Percentiles rank a stretch among this genome's conserved stretches.
phyloP scores from a whole-genome alignment of 2,329 filamentous ascomycete genomes.

The Ophiosphaerella narmari region DNA sequence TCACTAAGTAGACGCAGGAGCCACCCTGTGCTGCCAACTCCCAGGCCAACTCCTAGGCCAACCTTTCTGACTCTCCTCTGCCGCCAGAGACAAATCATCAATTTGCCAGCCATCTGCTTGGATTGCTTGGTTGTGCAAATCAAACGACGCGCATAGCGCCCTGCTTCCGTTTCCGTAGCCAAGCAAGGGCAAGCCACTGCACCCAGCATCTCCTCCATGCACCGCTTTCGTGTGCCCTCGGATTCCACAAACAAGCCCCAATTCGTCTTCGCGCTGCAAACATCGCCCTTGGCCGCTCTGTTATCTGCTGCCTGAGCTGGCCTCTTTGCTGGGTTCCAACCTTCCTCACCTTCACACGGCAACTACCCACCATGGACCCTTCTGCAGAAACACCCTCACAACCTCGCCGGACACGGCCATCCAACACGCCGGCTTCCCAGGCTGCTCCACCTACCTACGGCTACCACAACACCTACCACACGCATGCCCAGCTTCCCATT shows the following conservation, averaged over 20 bases:
- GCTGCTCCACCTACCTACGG: constrained; percentile 40
- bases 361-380: constrained; percentile 7
- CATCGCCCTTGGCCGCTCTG: background rate
- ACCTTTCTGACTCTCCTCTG: background rate
- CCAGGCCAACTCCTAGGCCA: background rate
- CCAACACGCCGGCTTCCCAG: constrained; percentile 18
- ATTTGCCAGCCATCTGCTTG: no score
- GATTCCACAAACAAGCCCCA: constrained; percentile 8
- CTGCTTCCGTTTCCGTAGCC: constrained; percentile 15
- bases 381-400: constrained; percentile 9
- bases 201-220: constrained; percentile 11
- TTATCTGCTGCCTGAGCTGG: background rate
- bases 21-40: background rate
- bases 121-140: constrained; percentile 1
- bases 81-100: no score
- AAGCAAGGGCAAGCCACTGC: constrained; percentile 13
- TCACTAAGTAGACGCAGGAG: background rate
- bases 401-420: constrained; percentile 21
- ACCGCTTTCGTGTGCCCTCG: constrained; percentile 9
- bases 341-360: background rate
- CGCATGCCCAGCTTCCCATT: constrained; percentile 36
- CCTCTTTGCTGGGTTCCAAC: background rate
- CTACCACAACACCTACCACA: constrained; percentile 51
- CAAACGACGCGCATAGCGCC: constrained; percentile 9
- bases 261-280: constrained; percentile 4